These are phyloP conservation scores for Vitis hybrid DNA, from an alignment of 177 flowering plant species.

Conservation along the genomic window DNA sequence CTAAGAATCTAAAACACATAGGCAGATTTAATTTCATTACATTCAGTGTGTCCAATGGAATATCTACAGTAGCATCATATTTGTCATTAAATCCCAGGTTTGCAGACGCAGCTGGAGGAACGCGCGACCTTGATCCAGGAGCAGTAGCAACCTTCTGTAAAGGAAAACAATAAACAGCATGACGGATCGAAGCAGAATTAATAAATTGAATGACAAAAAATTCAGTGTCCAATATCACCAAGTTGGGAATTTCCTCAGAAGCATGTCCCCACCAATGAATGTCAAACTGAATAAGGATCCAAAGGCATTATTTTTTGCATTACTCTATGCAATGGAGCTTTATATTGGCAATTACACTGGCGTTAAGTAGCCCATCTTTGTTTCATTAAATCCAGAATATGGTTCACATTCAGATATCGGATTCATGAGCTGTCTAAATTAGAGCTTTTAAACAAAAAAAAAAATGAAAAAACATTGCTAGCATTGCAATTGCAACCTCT, in stretches of 20 bases:
- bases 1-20: neutral
- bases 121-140: conserved; percentile 51
- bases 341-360: no score
- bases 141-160: conserved; percentile 67
- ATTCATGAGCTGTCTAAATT: no score
- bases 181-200: neutral
- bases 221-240: neutral
- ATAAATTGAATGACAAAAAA: neutral
- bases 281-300: neutral
- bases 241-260: neutral
- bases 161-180: conserved; percentile 2
- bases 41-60: conserved; percentile 74
- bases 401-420: no score
- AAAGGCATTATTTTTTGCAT: no score
- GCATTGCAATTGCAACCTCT: no score
- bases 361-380: no score
- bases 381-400: no score
- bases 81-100: conserved; percentile 61
- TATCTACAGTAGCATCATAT: conserved; percentile 79
- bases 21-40: conserved; percentile 27
- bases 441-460: no score
- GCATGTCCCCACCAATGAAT: neutral
- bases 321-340: no score
- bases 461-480: no score
- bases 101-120: conserved; percentile 51